Conservation (phyloP, 164 flowering plant genomes). For the Nymphaea colorata region DNA sequence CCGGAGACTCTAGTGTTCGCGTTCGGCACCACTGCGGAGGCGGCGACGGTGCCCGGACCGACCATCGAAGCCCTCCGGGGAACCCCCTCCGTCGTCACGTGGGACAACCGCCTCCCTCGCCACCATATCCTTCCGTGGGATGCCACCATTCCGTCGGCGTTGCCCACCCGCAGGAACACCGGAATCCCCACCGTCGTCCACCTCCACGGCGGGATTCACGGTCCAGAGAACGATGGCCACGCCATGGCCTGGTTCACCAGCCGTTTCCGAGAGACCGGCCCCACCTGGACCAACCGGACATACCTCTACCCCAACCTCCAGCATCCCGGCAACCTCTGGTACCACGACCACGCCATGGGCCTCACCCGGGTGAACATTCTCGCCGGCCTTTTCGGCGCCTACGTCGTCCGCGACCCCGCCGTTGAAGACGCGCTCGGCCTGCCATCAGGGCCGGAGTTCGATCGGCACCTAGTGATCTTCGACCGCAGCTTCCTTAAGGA, state of each 20-base stretch:
- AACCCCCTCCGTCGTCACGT: slow-evolving; percentile 23
- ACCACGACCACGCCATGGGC: slow-evolving; percentile 61
- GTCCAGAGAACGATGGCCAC: slow-evolving; percentile 41
- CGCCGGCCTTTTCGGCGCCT: slow-evolving; percentile 43
- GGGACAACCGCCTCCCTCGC: slow-evolving; percentile 41
- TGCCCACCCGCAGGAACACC: slow-evolving; percentile 1
- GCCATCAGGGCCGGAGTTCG: slow-evolving; percentile 24
- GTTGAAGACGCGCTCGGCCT: slow-evolving; percentile 27
- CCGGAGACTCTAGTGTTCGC: slow-evolving; percentile 47
- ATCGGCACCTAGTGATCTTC: slow-evolving; percentile 29
- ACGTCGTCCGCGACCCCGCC: slow-evolving; percentile 31
- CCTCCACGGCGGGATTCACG: slow-evolving; percentile 46
- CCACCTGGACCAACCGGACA: slow-evolving; percentile 26
- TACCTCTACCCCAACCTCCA: slow-evolving; percentile 37
- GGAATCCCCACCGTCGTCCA: slow-evolving; percentile 52
- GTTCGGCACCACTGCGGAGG: slow-evolving; percentile 25
- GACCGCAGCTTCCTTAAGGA: slow-evolving; percentile 34
- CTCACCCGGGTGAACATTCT: slow-evolving; percentile 45
- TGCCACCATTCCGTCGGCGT: slow-evolving; percentile 45
- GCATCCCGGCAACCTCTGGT: slow-evolving; percentile 48
- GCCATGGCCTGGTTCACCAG: slow-evolving; percentile 41
- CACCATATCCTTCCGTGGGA: slow-evolving; percentile 52
- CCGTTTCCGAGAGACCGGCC: slow-evolving; percentile 26
- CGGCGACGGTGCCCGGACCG: slow-evolving; percentile 50
- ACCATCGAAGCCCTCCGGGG: slow-evolving; percentile 42